Conservation (phyloP, 371 early-diverging fungal species). For the Conidiobolus incongruus region DNA sequence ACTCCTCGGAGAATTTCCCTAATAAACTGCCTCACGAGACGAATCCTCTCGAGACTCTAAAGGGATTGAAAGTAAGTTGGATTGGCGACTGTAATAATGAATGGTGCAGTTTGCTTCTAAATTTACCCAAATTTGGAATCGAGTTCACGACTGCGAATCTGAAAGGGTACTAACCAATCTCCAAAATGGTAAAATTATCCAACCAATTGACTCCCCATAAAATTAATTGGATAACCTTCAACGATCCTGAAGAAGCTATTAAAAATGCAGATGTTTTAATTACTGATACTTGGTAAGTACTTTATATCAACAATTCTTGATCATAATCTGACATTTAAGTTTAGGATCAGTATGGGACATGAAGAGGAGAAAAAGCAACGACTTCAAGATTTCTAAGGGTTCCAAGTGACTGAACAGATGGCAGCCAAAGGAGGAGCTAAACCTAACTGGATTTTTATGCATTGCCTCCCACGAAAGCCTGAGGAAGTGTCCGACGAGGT, state of each 20-base stretch:
- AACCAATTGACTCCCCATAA: conserved; percentile 20
- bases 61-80: conserved; percentile 68
- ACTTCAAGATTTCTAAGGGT: conserved; percentile 61
- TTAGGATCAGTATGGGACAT: conserved; percentile 85
- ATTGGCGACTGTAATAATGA: conserved; percentile 95
- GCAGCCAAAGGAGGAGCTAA: conserved; percentile 51
- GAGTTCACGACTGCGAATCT: conserved; percentile 69
- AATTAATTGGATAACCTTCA: conserved; percentile 28
- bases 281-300: conserved; percentile 80
- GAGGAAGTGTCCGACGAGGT: conserved; percentile 92
- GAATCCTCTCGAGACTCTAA: conserved; percentile 25
- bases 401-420: conserved; percentile 65
- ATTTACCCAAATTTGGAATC: conserved; percentile 74
- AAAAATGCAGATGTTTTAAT: conserved; percentile 66
- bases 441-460: conserved; percentile 81
- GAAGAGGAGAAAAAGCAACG: conserved; percentile 72
- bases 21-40: conserved; percentile 3
- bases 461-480: conserved; percentile 84
- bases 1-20: conserved; percentile 9
- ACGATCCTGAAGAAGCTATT: conserved; percentile 54
- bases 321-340: neutral
- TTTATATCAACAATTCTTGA: neutral
- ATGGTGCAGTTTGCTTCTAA: conserved; percentile 62
- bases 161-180: conserved; percentile 42
- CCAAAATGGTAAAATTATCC: conserved; percentile 36